Conservation (phyloP, 2,329 filamentous ascomycete genomes). For the Elsinoe batatas region DNA sequence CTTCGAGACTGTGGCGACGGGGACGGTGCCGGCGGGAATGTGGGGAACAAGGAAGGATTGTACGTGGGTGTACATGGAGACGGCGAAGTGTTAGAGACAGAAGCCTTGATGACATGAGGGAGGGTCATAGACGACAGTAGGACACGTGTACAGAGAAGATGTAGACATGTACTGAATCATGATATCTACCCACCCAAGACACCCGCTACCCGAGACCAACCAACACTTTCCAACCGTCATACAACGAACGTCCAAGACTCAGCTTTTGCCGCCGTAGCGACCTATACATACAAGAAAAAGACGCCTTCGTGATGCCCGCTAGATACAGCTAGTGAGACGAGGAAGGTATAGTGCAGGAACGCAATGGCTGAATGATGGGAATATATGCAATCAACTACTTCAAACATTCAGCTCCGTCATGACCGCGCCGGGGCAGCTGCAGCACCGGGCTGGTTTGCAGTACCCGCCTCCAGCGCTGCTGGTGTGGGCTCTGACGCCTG, state of each 20-base stretch:
- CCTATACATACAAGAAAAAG: slow-evolving; percentile 2
- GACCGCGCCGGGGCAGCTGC: neutral
- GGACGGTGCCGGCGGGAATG: neutral
- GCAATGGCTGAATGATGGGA: neutral
- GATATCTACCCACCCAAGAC: neutral
- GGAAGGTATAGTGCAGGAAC: neutral
- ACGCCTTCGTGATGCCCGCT: neutral
- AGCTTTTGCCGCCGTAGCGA: neutral
- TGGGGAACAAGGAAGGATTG: neutral
- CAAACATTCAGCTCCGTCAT: neutral
- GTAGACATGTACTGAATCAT: neutral
- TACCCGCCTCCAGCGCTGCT: slow-evolving; percentile 6
- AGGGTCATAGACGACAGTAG: neutral
- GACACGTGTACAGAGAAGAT: neutral
- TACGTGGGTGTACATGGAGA: slow-evolving; percentile 4
- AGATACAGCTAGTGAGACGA: neutral
- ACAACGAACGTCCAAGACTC: neutral
- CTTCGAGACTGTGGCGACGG: neutral
- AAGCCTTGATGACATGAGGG: neutral
- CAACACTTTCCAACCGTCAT: neutral
- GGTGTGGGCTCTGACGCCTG: slow-evolving; percentile 2
- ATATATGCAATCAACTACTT: slow-evolving; percentile 3
- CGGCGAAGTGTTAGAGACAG: neutral
- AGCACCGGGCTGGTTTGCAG: neutral
- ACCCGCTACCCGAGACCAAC: neutral